These are phyloP conservation scores for Ricinus communis DNA, from an alignment of 345 rosid genomes.

Conservation along the genomic window DNA sequence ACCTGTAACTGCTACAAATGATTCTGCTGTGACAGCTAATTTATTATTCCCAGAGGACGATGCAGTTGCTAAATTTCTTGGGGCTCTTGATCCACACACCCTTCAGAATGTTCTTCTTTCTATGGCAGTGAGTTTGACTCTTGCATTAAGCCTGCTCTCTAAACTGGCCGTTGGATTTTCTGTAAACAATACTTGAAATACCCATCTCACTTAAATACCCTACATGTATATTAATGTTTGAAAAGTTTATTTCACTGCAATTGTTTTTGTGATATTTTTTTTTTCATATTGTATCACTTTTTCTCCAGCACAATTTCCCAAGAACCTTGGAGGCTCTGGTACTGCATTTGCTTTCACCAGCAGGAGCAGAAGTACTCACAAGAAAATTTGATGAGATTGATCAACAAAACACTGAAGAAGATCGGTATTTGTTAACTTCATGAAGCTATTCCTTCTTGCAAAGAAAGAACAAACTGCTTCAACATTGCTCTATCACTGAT, in stretches of 20 bases:
- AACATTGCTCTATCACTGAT: constrained; percentile 10
- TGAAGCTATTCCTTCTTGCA: not conserved
- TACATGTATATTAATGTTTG: not conserved
- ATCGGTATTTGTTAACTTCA: constrained; percentile 41
- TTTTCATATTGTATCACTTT: constrained; percentile 15
- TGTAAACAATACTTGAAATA: constrained; percentile 1
- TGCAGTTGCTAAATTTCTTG: constrained; percentile 66
- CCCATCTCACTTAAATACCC: not conserved
- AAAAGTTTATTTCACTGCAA: not conserved
- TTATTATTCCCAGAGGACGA: constrained; percentile 57
- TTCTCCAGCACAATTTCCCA: constrained; percentile 78
- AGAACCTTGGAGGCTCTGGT: constrained; percentile 83
- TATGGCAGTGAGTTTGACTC: constrained; percentile 59
- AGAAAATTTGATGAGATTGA: constrained; percentile 81
- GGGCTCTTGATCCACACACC: constrained; percentile 51
- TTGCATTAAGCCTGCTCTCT: constrained; percentile 8
- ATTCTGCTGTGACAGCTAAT: constrained; percentile 26
- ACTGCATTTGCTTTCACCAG: constrained; percentile 81
- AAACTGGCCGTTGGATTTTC: constrained; percentile 14
- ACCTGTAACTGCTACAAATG: constrained; percentile 31
- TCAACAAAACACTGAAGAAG: constrained; percentile 55
- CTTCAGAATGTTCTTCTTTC: constrained; percentile 61
- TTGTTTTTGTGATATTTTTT: constrained; percentile 14
- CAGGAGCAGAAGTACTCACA: constrained; percentile 79
- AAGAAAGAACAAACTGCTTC: constrained; percentile 16